Conservation (phyloP, 176 grass and related monocot genomes). For the Urochloa ruziziensis region DNA sequence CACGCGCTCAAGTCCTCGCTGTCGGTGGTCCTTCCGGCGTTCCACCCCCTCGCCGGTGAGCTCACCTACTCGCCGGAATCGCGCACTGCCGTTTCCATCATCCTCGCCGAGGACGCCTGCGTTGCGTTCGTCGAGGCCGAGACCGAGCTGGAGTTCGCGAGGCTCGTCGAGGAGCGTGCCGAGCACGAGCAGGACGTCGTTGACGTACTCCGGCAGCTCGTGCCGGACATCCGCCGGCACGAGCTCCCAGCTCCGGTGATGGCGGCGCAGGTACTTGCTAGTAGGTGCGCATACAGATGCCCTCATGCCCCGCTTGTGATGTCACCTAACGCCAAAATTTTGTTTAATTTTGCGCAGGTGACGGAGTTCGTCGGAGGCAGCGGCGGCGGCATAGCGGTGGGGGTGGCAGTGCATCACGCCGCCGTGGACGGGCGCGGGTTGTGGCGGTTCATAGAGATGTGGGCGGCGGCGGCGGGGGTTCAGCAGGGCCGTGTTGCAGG, state of each 20-base stretch:
- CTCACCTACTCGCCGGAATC: conserved; percentile 1
- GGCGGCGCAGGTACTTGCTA: no score
- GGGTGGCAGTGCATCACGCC: conserved; percentile 23
- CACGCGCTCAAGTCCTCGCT: conserved; percentile 7
- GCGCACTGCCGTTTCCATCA: not conserved
- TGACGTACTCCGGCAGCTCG: not conserved
- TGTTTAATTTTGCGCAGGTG: no score
- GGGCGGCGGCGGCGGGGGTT: not conserved
- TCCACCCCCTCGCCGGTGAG: conserved; percentile 26
- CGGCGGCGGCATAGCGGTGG: conserved; percentile 5
- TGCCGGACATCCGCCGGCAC: conserved; percentile 12
- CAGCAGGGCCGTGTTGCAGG: no score
- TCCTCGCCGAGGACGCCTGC: not conserved
- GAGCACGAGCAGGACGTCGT: conserved; percentile 17
- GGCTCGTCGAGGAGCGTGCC: not conserved
- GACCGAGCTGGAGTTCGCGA: conserved; percentile 20
- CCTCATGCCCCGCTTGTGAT: no score
- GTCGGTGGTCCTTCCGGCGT: not conserved
- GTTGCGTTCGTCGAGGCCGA: conserved; percentile 33
- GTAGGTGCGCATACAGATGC: no score
- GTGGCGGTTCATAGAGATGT: conserved; percentile 31
- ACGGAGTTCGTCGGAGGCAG: conserved; percentile 31
- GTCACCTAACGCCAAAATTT: no score
- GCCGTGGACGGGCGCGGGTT: conserved; percentile 27
- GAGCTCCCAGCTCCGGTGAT: conserved; percentile 31